Evolutionary conservation across 2,329 filamentous ascomycete species (phyloP).

Genomic region (Diaporthe vaccinii): DNA sequence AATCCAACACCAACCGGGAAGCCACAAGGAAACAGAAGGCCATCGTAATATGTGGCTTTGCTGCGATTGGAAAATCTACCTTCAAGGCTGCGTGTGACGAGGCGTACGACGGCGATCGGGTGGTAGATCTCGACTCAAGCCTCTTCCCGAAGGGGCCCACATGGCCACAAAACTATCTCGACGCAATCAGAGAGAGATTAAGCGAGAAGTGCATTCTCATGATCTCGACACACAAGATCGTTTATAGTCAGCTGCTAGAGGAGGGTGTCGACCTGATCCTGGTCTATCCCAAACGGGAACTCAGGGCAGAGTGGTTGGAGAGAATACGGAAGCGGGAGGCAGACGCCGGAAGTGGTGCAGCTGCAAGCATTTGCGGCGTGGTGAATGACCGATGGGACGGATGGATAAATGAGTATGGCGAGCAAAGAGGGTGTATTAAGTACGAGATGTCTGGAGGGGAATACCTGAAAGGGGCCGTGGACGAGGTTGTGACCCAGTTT

Average conservation of each 20-base stretch:
- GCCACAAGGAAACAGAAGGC: neutral
- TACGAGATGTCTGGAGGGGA: slow-evolving; percentile 16
- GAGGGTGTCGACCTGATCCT: slow-evolving; percentile 9
- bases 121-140: slow-evolving; percentile 10
- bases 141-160: neutral
- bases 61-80: slow-evolving; percentile 22
- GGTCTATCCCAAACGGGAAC: slow-evolving; percentile 4
- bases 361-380: neutral
- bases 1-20: neutral
- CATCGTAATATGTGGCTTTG: slow-evolving; percentile 12
- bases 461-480: neutral
- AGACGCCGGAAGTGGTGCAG: too few relatives aligned
- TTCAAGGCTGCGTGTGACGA: neutral
- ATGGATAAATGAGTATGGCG: neutral
- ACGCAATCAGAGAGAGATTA: neutral
- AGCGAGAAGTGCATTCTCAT: neutral
- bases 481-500: neutral
- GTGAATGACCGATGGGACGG: neutral
- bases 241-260: neutral
- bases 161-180: slow-evolving; percentile 3
- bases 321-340: neutral
- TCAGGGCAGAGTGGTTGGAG: slow-evolving; percentile 23
- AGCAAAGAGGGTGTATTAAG: neutral
- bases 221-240: slow-evolving; percentile 1
- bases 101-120: neutral